Evolutionary conservation across 805 yeast genomes (phyloP).

Genomic region (Candida sakaeoensis): DNA sequence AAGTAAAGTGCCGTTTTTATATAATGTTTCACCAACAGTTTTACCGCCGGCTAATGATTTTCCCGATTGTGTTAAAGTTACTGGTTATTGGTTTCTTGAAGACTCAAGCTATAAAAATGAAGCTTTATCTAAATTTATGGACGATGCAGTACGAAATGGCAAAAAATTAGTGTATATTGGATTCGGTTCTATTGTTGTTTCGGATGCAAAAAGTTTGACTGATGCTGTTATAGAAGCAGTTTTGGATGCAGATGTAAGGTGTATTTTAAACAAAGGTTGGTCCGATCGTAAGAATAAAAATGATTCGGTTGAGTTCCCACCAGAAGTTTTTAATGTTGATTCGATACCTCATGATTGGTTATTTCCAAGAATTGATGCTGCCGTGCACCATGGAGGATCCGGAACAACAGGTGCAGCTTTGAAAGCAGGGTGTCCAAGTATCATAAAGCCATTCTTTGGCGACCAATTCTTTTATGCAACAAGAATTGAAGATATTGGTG

Average conservation of each 20-base stretch:
- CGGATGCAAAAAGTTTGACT: conserved; percentile 75
- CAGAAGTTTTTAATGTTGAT: conserved; percentile 65
- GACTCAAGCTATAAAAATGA: conserved; percentile 53
- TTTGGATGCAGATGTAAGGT: conserved; percentile 71
- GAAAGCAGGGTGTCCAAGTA: conserved; percentile 82
- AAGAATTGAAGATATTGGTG: conserved; percentile 85
- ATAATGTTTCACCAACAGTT: conserved; percentile 82
- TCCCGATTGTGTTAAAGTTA: conserved; percentile 91
- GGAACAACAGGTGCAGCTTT: conserved; percentile 94
- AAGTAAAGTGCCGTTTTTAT: conserved; percentile 78
- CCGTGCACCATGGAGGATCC: conserved; percentile 96
- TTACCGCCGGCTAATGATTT: conserved; percentile 92
- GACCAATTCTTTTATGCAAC: conserved; percentile 92
- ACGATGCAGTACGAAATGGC: conserved; percentile 51
- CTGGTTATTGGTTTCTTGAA: conserved; percentile 93
- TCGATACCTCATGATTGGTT: conserved; percentile 92
- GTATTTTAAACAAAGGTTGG: conserved; percentile 94
- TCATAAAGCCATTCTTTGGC: conserved; percentile 92
- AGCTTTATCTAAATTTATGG: conserved; percentile 55
- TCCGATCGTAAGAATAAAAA: conserved; percentile 60
- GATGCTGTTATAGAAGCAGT: conserved; percentile 78
- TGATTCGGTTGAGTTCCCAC: conserved; percentile 54
- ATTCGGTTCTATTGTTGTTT: conserved; percentile 91
- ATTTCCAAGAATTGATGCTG: conserved; percentile 84
- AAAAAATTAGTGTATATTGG: conserved; percentile 88